phyloP scores from a whole-genome alignment of 1,284 basidiomycete species.

The Stygiomarasmius scandens region DNA sequence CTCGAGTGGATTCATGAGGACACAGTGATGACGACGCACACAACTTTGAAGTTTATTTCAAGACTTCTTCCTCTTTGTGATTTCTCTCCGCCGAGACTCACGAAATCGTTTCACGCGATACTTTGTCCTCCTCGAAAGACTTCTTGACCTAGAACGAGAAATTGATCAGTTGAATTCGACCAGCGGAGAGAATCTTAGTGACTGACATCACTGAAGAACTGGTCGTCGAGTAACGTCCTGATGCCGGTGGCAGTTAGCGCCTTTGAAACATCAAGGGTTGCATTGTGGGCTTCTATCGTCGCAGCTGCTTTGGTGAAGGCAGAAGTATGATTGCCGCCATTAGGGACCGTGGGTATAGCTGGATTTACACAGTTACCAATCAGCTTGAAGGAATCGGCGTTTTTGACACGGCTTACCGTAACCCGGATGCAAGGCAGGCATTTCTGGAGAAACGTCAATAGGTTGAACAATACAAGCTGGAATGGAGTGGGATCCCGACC shows the following conservation, averaged over 20 bases:
- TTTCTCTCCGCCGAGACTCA: too few species aligned
- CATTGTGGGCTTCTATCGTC: slow-evolving; percentile 57
- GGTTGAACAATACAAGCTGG: neutral
- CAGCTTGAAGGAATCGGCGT: neutral
- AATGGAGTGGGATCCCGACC: slow-evolving; percentile 35
- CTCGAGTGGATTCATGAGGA: too few species aligned
- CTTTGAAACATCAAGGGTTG: slow-evolving; percentile 57
- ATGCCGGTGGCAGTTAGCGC: slow-evolving; percentile 62
- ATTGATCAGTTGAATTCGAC: too few species aligned
- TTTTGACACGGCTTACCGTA: slow-evolving; percentile 37
- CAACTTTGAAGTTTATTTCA: too few species aligned
- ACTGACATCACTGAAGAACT: slow-evolving; percentile 42
- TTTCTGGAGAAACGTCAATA: slow-evolving; percentile 28
- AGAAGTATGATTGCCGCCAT: slow-evolving; percentile 68
- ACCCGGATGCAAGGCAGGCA: slow-evolving; percentile 50
- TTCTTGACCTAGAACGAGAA: too few species aligned
- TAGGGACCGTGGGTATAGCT: slow-evolving; percentile 57
- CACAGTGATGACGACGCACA: too few species aligned
- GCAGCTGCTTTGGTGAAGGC: slow-evolving; percentile 58
- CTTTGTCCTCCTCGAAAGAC: too few species aligned
- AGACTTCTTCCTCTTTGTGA: too few species aligned
- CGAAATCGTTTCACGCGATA: too few species aligned
- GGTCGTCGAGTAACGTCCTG: slow-evolving; percentile 56
- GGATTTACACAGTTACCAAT: neutral
- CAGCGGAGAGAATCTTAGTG: too few species aligned